These are phyloP conservation scores for Saussurea involucrata DNA, from an alignment of 129 eudicot species.

Conservation along the genomic window DNA sequence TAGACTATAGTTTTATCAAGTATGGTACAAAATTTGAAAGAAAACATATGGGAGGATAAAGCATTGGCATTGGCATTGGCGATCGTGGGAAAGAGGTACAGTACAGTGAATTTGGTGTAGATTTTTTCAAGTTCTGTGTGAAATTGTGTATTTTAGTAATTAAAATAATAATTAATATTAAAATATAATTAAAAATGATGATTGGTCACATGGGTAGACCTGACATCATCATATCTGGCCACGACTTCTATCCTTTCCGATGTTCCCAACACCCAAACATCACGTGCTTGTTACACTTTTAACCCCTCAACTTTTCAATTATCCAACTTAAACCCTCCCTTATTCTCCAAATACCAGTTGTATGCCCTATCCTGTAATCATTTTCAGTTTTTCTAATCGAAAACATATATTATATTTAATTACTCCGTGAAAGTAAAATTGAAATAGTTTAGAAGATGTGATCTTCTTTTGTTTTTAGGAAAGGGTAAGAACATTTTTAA, in stretches of 20 bases:
- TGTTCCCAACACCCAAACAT: slow-evolving; percentile 68
- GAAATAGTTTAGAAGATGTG: too few relatives aligned
- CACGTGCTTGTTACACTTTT: slow-evolving; percentile 27
- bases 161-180: too few relatives aligned
- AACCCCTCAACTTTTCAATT: slow-evolving; percentile 8
- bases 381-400: too few relatives aligned
- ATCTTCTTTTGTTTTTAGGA: too few relatives aligned
- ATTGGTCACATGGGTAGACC: slow-evolving; percentile 46
- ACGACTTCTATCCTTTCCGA: slow-evolving; percentile 46
- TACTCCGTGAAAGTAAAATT: too few relatives aligned
- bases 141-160: not conserved
- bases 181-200: slow-evolving; percentile 14
- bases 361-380: too few relatives aligned
- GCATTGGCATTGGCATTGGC: not conserved
- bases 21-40: too few relatives aligned
- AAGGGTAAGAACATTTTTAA: too few relatives aligned
- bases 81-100: not conserved
- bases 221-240: slow-evolving; percentile 72
- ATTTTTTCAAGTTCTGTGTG: not conserved
- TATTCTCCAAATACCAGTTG: too few relatives aligned
- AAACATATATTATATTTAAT: too few relatives aligned
- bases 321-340: not conserved
- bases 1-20: too few relatives aligned
- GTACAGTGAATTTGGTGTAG: not conserved
- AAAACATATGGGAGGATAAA: not conserved